phyloP scores from a whole-genome alignment of 176 grass and related monocot genomes.

The Oropetium thomaeum region DNA sequence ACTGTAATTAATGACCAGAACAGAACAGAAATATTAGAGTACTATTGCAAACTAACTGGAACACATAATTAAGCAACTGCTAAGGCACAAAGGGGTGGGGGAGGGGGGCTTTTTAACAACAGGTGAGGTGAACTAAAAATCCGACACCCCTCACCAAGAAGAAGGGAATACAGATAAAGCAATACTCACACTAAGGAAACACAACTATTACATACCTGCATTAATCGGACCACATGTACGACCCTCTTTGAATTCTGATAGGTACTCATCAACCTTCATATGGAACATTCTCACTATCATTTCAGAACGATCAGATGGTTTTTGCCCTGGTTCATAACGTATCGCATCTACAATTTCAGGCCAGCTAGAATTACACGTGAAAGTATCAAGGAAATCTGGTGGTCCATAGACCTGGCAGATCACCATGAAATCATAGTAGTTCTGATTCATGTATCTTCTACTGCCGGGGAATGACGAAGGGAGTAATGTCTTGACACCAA shows the following conservation, averaged over 20 bases:
- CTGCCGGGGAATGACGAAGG: background rate
- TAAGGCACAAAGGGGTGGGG: too few relatives aligned
- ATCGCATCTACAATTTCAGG: background rate
- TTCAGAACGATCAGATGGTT: background rate
- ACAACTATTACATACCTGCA: background rate
- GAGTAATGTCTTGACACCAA: background rate
- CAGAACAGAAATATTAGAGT: too few relatives aligned
- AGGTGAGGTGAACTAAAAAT: too few relatives aligned
- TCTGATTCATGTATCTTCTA: background rate
- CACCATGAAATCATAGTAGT: background rate
- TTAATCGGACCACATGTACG: background rate
- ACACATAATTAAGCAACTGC: too few relatives aligned
- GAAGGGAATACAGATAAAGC: too few relatives aligned
- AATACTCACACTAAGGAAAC: too few relatives aligned
- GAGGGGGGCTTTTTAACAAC: too few relatives aligned
- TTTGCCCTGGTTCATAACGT: background rate
- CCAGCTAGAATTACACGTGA: constrained; percentile 1
- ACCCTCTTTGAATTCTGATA: background rate
- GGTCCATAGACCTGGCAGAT: background rate
- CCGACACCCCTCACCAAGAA: too few relatives aligned
- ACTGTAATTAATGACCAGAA: too few relatives aligned
- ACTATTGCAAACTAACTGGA: too few relatives aligned
- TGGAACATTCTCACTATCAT: background rate
- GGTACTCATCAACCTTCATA: background rate
- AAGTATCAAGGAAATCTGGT: background rate